These are phyloP conservation scores for Hirschioporus abietinus DNA, from an alignment of 768 basidiomycete genomes.

Conservation along the genomic window DNA sequence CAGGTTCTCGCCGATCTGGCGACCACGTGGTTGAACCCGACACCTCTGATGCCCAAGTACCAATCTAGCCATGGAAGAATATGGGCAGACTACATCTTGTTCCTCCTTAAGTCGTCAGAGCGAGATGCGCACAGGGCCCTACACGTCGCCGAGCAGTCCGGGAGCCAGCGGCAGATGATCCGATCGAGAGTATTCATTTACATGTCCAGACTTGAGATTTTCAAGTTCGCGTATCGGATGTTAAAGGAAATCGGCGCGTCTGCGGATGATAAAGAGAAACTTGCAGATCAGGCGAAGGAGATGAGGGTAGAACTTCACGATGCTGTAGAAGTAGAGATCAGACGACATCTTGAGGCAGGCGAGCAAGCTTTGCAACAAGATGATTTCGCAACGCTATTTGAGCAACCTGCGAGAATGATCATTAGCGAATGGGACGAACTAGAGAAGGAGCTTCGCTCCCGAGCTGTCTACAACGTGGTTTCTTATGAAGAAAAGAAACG, in stretches of 20 bases:
- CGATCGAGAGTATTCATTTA: slow-evolving; percentile 37
- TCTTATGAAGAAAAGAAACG: slow-evolving; percentile 47
- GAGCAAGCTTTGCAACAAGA: slow-evolving; percentile 6
- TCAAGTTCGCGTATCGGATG: slow-evolving; percentile 42
- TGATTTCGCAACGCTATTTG: slow-evolving; percentile 45
- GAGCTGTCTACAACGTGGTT: slow-evolving; percentile 46
- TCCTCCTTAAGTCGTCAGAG: slow-evolving; percentile 41
- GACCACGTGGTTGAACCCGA: slow-evolving; percentile 32
- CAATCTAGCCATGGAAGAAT: slow-evolving; percentile 26
- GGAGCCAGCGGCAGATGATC: slow-evolving; percentile 47
- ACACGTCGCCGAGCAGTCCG: slow-evolving; percentile 41
- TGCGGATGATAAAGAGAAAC: slow-evolving; percentile 16
- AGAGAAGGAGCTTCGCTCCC: slow-evolving; percentile 30
- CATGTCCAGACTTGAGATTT: slow-evolving; percentile 42
- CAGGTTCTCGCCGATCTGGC: slow-evolving; percentile 44
- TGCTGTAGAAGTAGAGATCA: slow-evolving; percentile 13
- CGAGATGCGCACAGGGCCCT: slow-evolving; percentile 43
- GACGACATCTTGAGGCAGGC: slow-evolving; percentile 18
- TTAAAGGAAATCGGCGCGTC: slow-evolving; percentile 18
- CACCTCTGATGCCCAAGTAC: slow-evolving; percentile 18
- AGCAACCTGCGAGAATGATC: slow-evolving; percentile 29
- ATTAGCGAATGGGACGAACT: slow-evolving; percentile 43
- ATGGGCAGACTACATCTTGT: slow-evolving; percentile 45
- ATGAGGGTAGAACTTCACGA: not conserved
- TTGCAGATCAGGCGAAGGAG: slow-evolving; percentile 15